Evolutionary conservation across 208 protist species (phyloP).

Genomic region (Leishmania lainsoni): DNA sequence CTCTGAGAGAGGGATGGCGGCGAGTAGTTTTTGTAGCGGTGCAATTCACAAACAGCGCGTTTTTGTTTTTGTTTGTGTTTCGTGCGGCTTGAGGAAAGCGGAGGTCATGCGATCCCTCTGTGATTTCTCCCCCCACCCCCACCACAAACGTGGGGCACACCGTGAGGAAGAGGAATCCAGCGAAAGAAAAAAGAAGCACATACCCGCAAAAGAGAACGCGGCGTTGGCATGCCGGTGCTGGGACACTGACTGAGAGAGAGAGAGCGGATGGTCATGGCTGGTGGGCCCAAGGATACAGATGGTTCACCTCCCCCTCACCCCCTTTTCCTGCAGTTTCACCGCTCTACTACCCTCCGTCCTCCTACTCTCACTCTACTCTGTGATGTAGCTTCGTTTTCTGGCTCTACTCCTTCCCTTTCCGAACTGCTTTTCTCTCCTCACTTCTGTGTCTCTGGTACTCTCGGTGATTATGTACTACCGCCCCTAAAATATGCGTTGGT

Average conservation of each 20-base stretch:
- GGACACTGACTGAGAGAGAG: neutral
- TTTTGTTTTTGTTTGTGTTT: too few species aligned
- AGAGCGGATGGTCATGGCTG: neutral
- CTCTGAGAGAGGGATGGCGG: neutral
- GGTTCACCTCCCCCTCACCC: neutral
- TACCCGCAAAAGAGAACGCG: neutral
- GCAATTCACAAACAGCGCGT: neutral
- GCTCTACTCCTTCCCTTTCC: neutral
- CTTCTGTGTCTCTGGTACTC: neutral
- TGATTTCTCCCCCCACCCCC: neutral
- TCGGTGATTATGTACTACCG: neutral
- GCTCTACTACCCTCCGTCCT: neutral
- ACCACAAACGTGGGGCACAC: neutral
- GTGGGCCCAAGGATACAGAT: neutral
- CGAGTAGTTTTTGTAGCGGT: neutral
- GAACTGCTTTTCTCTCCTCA: neutral
- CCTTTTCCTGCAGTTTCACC: neutral
- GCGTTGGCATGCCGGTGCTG: neutral
- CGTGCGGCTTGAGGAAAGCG: neutral
- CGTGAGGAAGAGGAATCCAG: neutral
- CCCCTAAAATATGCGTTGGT: neutral
- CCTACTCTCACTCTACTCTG: neutral
- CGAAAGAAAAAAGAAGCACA: neutral
- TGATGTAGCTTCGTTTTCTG: neutral
- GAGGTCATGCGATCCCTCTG: neutral